phyloP scores from a whole-genome alignment of 1,284 basidiomycete genomes.

The Rhodotorula sp. region DNA sequence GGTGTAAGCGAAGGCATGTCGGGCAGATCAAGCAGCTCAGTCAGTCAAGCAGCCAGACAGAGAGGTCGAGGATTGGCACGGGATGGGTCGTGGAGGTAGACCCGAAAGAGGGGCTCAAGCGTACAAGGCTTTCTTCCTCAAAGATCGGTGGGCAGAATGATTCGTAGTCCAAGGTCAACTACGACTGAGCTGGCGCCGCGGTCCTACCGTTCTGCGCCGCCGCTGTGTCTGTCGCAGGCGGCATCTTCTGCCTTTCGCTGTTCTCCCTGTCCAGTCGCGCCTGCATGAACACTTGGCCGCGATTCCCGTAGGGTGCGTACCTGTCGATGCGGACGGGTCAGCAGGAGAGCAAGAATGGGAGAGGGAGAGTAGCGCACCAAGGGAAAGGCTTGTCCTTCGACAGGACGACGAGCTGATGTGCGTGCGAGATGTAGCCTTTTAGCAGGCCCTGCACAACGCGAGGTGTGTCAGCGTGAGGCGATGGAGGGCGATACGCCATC shows the following conservation, averaged over 20 bases:
- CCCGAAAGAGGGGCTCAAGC: no score
- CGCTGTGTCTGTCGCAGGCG: neutral
- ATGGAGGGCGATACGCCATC: neutral
- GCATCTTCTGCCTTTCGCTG: neutral
- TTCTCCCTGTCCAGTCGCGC: constrained; percentile 6
- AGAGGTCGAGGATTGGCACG: neutral
- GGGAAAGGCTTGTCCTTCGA: constrained; percentile 82
- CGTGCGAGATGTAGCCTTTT: constrained; percentile 93
- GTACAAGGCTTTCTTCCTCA: no score
- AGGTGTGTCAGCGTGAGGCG: neutral
- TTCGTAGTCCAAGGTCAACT: neutral
- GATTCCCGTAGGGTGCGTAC: constrained; percentile 17
- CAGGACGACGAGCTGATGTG: constrained; percentile 87
- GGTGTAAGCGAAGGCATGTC: neutral
- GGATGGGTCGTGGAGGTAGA: no score
- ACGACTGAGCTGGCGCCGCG: neutral
- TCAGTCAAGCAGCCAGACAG: neutral
- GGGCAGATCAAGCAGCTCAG: no score
- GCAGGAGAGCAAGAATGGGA: no score
- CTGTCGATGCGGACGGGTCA: neutral
- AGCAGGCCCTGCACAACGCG: constrained; percentile 63
- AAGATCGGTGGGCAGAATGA: no score
- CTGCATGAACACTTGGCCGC: neutral
- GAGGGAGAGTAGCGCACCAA: constrained; percentile 10
- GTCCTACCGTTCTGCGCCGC: neutral